Percentiles rank a stretch among this genome's conserved stretches.
phyloP scores from a whole-genome alignment of 2,329 filamentous ascomycete species.

The Zarea fungicola region DNA sequence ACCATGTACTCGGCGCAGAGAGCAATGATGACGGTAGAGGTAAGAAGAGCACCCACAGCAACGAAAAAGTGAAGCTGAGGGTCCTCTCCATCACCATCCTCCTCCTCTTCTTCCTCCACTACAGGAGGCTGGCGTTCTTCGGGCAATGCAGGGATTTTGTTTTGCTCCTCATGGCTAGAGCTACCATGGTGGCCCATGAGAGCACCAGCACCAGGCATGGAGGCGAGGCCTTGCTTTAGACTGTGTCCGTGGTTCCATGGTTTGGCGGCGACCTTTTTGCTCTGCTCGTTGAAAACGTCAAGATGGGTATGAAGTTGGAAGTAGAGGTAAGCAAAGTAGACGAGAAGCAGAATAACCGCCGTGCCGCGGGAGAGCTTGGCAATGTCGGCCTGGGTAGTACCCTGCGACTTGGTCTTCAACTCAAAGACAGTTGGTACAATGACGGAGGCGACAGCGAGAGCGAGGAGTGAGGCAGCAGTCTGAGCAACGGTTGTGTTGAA shows the following conservation, averaged over 20 bases:
- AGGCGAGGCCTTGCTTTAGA: conserved; percentile 35
- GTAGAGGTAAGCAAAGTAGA: conserved; percentile 78
- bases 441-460: conserved; percentile 71
- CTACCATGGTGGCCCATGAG: conserved; percentile 31
- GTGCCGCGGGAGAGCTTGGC: conserved; percentile 66
- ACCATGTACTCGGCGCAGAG: conserved; percentile 79
- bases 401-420: conserved; percentile 38
- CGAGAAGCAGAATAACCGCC: conserved; percentile 72
- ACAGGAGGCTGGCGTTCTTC: conserved; percentile 26
- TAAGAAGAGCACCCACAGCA: conserved; percentile 64
- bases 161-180: conserved; percentile 31
- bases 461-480: conserved; percentile 76
- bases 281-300: conserved; percentile 72
- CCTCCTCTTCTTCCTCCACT: conserved; percentile 39
- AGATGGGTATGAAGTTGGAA: conserved; percentile 89
- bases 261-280: conserved; percentile 66
- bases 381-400: conserved; percentile 43
- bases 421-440: conserved; percentile 90
- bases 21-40: conserved; percentile 74
- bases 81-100: conserved; percentile 66
- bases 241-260: conserved; percentile 36
- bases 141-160: conserved; percentile 41
- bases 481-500: conserved; percentile 93
- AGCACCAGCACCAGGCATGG: conserved; percentile 27
- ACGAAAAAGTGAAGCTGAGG: conserved; percentile 69